Percentiles rank a stretch among this genome's conserved stretches.
Evolutionary conservation across 163 green algal species (phyloP).

Genomic region (Dunaliella salina): DNA sequence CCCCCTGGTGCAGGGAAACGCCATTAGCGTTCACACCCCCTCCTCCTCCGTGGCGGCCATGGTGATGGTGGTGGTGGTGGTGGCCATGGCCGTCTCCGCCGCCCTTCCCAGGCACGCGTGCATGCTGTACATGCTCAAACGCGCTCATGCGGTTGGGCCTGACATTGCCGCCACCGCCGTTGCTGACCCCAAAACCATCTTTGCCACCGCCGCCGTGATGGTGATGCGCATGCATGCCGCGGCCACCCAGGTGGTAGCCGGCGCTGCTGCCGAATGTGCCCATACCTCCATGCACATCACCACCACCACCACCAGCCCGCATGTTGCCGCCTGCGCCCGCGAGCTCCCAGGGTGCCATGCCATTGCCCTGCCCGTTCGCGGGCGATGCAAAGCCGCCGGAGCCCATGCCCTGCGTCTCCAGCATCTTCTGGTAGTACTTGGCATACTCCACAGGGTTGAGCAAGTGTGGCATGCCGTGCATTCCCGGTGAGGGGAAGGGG

Average conservation of each 20-base stretch:
- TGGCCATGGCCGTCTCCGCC: not conserved
- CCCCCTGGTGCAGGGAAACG: not conserved
- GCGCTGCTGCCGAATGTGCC: not conserved
- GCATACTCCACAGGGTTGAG: not conserved
- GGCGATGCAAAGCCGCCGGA: not conserved
- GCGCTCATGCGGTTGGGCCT: not conserved
- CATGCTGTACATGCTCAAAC: not conserved
- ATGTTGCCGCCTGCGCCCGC: too few relatives aligned
- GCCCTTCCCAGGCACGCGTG: not conserved
- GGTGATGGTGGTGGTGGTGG: not conserved
- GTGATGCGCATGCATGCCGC: too few relatives aligned
- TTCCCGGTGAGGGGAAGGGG: too few relatives aligned
- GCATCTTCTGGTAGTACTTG: not conserved
- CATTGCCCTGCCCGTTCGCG: not conserved
- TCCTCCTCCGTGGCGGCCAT: not conserved
- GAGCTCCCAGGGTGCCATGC: not conserved
- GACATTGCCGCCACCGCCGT: too few relatives aligned
- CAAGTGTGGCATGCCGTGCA: not conserved
- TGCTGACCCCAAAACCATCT: not conserved
- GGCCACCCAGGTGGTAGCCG: not conserved
- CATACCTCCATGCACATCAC: not conserved
- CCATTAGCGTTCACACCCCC: not conserved
- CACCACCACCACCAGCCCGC: not conserved
- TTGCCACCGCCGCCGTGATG: too few relatives aligned
- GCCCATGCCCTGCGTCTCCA: not conserved